Conservation (phyloP, 352 stramenopile genomes). For the Pilasporangium apinafurcum region DNA sequence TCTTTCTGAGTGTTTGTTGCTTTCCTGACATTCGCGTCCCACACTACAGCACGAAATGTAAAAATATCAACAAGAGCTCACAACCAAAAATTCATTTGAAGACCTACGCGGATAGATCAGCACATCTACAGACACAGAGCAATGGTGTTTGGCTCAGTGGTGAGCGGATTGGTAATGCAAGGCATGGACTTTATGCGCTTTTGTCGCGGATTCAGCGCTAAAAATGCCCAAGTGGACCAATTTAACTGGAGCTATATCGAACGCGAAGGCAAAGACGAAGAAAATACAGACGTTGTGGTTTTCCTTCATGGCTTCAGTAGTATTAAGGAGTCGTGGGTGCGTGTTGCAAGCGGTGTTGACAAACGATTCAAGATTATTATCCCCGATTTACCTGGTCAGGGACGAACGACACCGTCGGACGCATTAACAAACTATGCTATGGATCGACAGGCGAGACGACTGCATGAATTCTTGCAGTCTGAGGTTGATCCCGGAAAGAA, state of each 20-base stretch:
- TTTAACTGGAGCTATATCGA: slow-evolving; percentile 78
- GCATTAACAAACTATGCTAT: slow-evolving; percentile 38
- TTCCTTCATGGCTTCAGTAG: slow-evolving; percentile 74
- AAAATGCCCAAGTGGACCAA: slow-evolving; percentile 32
- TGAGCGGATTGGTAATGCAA: slow-evolving; percentile 22
- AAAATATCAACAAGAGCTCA: no score
- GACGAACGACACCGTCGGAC: slow-evolving; percentile 45
- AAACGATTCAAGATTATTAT: slow-evolving; percentile 51
- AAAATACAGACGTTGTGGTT: slow-evolving; percentile 41
- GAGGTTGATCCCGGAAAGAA: slow-evolving; percentile 39
- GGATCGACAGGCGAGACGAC: slow-evolving; percentile 36
- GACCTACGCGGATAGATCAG: no score
- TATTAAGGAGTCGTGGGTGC: slow-evolving; percentile 61
- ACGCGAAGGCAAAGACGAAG: slow-evolving; percentile 25
- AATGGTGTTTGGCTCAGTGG: slow-evolving; percentile 15
- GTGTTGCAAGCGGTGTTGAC: slow-evolving; percentile 40
- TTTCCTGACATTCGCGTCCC: no score
- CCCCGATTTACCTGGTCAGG: slow-evolving; percentile 64
- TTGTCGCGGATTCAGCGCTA: slow-evolving; percentile 40
- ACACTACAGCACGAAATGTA: no score
- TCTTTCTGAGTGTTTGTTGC: no score
- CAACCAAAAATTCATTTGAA: no score
- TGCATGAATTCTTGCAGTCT: slow-evolving; percentile 53
- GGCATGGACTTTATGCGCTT: slow-evolving; percentile 48
- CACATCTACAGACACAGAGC: neutral